A percentile compares a stretch with the other conserved stretches of the same genome.
Conservation (phyloP, 1,284 basidiomycete genomes). For the Puccinia coronata region DNA sequence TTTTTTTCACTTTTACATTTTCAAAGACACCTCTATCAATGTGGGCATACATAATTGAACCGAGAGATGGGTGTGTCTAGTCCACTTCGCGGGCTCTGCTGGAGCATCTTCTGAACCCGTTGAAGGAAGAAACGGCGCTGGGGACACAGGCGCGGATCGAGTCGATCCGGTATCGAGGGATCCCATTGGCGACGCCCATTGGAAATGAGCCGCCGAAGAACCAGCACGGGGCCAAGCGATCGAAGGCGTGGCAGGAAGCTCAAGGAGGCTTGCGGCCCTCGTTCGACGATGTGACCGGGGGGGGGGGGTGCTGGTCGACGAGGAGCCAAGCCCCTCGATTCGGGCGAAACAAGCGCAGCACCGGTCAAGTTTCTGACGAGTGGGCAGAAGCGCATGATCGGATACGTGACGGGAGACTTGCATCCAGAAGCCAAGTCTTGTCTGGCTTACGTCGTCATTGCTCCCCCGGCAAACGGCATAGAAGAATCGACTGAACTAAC, state of each 20-base stretch:
- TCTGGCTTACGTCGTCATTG: conserved; percentile 38
- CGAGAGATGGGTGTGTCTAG: background rate
- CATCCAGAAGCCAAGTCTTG: conserved; percentile 48
- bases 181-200: conserved; percentile 44
- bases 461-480: no score
- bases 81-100: conserved; percentile 8
- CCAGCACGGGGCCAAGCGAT: conserved; percentile 21
- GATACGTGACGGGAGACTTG: conserved; percentile 36
- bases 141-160: conserved; percentile 11
- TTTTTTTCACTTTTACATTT: background rate
- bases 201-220: background rate
- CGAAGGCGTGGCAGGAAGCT: conserved; percentile 37
- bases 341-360: background rate
- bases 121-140: background rate
- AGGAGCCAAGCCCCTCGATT: conserved; percentile 23
- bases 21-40: no score
- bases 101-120: conserved; percentile 44
- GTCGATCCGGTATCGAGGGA: conserved; percentile 38
- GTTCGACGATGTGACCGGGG: conserved; percentile 29
- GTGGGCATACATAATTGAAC: no score
- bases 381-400: conserved; percentile 41
- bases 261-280: background rate
- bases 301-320: conserved; percentile 34
- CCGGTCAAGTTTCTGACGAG: conserved; percentile 25
- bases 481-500: background rate